Conservation (phyloP, 2,329 filamentous ascomycete species). For the Grosmannia clavigera region DNA sequence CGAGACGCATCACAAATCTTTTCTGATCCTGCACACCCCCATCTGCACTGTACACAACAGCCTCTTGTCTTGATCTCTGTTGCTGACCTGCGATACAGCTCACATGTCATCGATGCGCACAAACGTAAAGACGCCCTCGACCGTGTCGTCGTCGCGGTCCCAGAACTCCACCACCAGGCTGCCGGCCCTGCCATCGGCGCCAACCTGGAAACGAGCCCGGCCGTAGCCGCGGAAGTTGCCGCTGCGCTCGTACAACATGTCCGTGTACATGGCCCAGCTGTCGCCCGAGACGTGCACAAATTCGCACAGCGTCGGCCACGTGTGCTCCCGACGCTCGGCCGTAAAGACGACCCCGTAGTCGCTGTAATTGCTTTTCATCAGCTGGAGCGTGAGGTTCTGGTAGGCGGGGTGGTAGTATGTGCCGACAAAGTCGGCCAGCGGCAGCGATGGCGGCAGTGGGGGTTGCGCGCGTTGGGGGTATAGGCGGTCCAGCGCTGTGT, state of each 20-base stretch:
- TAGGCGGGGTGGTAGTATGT: conserved; percentile 33
- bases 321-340: conserved; percentile 18
- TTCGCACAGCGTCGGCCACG: conserved; percentile 20
- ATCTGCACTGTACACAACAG: neutral
- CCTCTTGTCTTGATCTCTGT: neutral
- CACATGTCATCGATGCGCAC: conserved; percentile 11
- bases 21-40: conserved; percentile 30
- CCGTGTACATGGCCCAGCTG: conserved; percentile 21
- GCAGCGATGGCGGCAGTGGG: conserved; percentile 21
- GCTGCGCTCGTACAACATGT: conserved; percentile 16
- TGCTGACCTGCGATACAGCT: no score
- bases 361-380: neutral
- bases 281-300: conserved; percentile 25
- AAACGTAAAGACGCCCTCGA: conserved; percentile 21
- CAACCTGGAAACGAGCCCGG: conserved; percentile 20
- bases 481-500: conserved; percentile 21
- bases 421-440: conserved; percentile 25
- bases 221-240: conserved; percentile 16
- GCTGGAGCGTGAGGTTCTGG: conserved; percentile 18
- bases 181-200: conserved; percentile 17
- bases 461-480: conserved; percentile 26
- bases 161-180: conserved; percentile 20
- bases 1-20: conserved; percentile 32
- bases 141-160: conserved; percentile 6
- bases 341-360: neutral